These are phyloP conservation scores for Leishmania aethiopica DNA, from an alignment of 208 protist genomes.

Conservation along the genomic window DNA sequence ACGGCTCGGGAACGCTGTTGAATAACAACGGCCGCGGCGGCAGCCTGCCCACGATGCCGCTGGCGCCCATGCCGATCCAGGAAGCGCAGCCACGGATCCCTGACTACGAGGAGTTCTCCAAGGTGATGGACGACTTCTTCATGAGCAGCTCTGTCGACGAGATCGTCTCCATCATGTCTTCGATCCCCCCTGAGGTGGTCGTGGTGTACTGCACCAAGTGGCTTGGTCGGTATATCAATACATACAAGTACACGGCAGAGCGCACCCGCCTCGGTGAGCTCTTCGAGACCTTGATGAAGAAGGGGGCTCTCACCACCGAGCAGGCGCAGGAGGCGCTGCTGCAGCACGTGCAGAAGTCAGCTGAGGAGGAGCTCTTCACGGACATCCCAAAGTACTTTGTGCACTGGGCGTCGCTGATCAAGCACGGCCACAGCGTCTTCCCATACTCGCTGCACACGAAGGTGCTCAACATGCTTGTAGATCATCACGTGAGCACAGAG, in stretches of 20 bases:
- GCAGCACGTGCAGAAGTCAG: conserved; percentile 57
- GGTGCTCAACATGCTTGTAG: conserved; percentile 77
- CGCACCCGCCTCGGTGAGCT: conserved; percentile 76
- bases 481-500: conserved; percentile 38
- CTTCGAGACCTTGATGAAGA: conserved; percentile 63
- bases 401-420: conserved; percentile 78
- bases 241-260: conserved; percentile 65
- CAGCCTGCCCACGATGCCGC: not conserved
- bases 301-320: conserved; percentile 44
- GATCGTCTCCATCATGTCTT: conserved; percentile 42
- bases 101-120: conserved; percentile 69
- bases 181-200: conserved; percentile 45
- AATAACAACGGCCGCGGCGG: conserved; percentile 3
- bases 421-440: conserved; percentile 63
- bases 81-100: conserved; percentile 44
- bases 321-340: conserved; percentile 59
- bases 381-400: conserved; percentile 80
- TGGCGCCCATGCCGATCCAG: conserved; percentile 6
- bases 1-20: not conserved
- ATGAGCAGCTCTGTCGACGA: conserved; percentile 58
- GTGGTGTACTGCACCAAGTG: conserved; percentile 62
- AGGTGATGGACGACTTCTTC: conserved; percentile 85
- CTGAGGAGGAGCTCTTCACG: conserved; percentile 66
- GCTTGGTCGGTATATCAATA: conserved; percentile 79
- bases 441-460: conserved; percentile 65